Percentiles rank a stretch among this genome's conserved stretches.
These are phyloP conservation scores for Cucumis cinereus DNA, from an alignment of 306 rosid species.

Conservation along the genomic window DNA sequence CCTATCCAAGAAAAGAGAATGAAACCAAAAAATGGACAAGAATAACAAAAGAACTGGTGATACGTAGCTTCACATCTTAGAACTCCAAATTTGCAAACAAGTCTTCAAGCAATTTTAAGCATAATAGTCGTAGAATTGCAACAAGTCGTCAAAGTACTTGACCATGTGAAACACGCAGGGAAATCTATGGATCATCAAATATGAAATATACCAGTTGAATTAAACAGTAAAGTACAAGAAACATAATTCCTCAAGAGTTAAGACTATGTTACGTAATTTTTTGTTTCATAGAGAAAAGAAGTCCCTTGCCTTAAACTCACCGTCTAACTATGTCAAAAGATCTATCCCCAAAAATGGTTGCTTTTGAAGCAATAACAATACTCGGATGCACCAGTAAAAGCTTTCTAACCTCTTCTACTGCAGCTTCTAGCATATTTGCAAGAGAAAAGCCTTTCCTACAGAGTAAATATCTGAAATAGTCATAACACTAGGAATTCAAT, in stretches of 20 bases:
- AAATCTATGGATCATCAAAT: not conserved
- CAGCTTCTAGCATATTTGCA: conserved; percentile 54
- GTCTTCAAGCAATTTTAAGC: not conserved
- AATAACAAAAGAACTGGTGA: not conserved
- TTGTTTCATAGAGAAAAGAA: not conserved
- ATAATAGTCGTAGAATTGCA: not conserved
- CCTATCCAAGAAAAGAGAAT: not conserved
- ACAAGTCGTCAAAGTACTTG: not conserved
- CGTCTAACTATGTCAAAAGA: conserved; percentile 27
- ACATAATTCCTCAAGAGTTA: not conserved
- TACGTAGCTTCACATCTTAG: not conserved
- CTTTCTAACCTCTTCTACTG: conserved; percentile 60
- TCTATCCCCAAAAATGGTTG: conserved; percentile 43
- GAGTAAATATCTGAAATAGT: not conserved
- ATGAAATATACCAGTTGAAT: not conserved
- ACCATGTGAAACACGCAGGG: not conserved
- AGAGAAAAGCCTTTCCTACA: conserved; percentile 62
- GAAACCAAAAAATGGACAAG: not conserved
- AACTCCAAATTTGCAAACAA: not conserved
- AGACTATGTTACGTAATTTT: not conserved
- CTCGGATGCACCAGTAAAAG: conserved; percentile 71
- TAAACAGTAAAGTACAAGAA: not conserved
- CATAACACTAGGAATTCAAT: not conserved
- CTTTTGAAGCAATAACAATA: conserved; percentile 65
- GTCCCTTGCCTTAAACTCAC: conserved; percentile 28